phyloP scores from a whole-genome alignment of 2,329 filamentous ascomycete species.

The Colletotrichum endophyticum region DNA sequence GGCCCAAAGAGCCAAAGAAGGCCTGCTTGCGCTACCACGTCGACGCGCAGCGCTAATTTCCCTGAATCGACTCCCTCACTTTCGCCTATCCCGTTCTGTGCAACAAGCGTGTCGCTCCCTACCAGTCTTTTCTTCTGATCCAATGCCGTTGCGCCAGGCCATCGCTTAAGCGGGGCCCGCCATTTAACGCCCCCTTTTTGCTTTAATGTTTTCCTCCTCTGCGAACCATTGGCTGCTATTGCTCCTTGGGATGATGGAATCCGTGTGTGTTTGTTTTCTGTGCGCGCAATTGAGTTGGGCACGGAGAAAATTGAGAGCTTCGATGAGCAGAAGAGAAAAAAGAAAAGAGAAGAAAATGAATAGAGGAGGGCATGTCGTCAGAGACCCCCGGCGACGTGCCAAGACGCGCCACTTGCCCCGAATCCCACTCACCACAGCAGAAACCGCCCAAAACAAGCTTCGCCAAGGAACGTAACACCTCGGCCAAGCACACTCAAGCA shows the following conservation, averaged over 20 bases:
- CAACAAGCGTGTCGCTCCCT: neutral
- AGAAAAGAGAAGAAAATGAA: neutral
- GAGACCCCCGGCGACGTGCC: constrained; percentile 15
- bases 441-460: constrained; percentile 15
- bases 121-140: neutral
- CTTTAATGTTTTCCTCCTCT: neutral
- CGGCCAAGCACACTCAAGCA: neutral
- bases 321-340: neutral
- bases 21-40: neutral
- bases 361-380: neutral
- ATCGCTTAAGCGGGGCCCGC: neutral
- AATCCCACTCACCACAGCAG: neutral
- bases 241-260: neutral
- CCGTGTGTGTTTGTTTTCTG: neutral
- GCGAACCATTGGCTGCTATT: neutral
- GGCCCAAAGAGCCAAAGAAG: neutral
- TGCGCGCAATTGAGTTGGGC: neutral
- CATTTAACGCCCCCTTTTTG: neutral
- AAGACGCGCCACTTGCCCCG: constrained; percentile 4
- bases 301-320: neutral
- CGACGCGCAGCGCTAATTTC: constrained; percentile 7
- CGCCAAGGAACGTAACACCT: constrained; percentile 6
- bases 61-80: neutral
- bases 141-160: neutral
- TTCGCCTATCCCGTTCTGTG: neutral